Evolutionary conservation across 441 rosid species (phyloP).

Genomic region (Mallotus japonicus): DNA sequence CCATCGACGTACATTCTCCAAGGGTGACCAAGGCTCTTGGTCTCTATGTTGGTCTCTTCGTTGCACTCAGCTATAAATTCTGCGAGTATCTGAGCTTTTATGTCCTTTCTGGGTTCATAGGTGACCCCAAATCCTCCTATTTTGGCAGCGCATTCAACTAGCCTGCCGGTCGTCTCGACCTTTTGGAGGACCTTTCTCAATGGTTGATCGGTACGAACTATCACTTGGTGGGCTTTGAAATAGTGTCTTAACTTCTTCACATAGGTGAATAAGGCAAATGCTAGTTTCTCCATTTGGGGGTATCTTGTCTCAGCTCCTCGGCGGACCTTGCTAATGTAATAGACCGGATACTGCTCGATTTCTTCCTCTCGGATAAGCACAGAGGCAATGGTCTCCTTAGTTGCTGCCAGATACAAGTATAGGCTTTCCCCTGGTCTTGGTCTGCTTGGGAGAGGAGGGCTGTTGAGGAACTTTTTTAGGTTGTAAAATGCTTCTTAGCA

Average conservation of each 20-base stretch:
- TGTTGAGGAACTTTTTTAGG: too few relatives aligned
- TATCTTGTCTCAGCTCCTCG: not conserved
- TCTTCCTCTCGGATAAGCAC: not conserved
- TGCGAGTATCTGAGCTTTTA: not conserved
- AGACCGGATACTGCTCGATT: not conserved
- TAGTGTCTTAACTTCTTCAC: too few relatives aligned
- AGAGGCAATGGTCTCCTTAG: not conserved
- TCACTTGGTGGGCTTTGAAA: not conserved
- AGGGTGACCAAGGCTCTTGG: too few relatives aligned
- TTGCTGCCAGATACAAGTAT: not conserved
- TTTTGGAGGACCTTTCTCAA: not conserved
- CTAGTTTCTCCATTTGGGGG: not conserved
- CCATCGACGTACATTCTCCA: not conserved
- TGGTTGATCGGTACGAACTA: not conserved
- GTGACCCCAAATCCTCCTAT: too few relatives aligned
- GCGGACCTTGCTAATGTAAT: too few relatives aligned
- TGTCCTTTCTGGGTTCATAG: not conserved
- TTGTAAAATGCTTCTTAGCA: too few relatives aligned
- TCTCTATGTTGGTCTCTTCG: not conserved
- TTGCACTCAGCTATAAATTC: not conserved
- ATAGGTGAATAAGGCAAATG: too few relatives aligned
- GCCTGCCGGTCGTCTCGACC: not conserved
- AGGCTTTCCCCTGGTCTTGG: not conserved
- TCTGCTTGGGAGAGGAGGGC: not conserved
- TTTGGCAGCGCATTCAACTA: not conserved